These are phyloP conservation scores for Bryum argenteum DNA, from an alignment of 225 moss, liverwort and hornwort genomes.

Conservation along the genomic window DNA sequence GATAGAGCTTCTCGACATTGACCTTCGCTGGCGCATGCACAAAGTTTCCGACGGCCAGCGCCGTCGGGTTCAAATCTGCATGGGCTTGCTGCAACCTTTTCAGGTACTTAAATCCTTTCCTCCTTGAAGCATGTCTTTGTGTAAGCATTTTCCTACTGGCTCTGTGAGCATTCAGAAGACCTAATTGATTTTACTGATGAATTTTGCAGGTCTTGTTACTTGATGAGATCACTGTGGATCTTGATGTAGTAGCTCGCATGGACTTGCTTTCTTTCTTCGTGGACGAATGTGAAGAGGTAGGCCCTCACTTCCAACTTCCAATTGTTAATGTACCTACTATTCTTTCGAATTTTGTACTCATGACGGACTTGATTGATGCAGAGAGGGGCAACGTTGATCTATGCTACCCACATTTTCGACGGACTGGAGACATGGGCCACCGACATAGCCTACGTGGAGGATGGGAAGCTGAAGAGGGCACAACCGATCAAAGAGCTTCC, in stretches of 20 bases:
- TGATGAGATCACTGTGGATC: conserved; percentile 98
- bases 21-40: conserved; percentile 98
- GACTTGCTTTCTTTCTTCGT: conserved; percentile 84
- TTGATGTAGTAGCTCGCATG: conserved; percentile 94
- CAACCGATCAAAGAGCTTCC: conserved; percentile 69
- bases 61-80: conserved; percentile 92
- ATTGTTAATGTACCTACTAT: background rate
- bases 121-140: background rate
- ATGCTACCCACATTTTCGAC: conserved; percentile 98
- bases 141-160: background rate
- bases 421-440: conserved; percentile 95
- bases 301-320: conserved; percentile 10
- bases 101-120: conserved; percentile 53
- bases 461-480: conserved; percentile 80
- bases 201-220: conserved; percentile 75
- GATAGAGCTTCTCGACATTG: conserved; percentile 90
- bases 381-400: conserved; percentile 84
- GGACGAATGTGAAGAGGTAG: conserved; percentile 76
- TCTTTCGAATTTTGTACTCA: background rate
- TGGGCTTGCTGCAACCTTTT: conserved; percentile 89
- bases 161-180: background rate
- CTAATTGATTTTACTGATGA: conserved; percentile 17
- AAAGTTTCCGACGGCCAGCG: conserved; percentile 98
- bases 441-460: conserved; percentile 91
- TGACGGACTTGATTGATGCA: conserved; percentile 15